A percentile compares a stretch with the other conserved stretches of the same genome.
These are phyloP conservation scores for Ceratocystis destructans DNA, from an alignment of 2,329 filamentous ascomycete species.

Conservation along the genomic window DNA sequence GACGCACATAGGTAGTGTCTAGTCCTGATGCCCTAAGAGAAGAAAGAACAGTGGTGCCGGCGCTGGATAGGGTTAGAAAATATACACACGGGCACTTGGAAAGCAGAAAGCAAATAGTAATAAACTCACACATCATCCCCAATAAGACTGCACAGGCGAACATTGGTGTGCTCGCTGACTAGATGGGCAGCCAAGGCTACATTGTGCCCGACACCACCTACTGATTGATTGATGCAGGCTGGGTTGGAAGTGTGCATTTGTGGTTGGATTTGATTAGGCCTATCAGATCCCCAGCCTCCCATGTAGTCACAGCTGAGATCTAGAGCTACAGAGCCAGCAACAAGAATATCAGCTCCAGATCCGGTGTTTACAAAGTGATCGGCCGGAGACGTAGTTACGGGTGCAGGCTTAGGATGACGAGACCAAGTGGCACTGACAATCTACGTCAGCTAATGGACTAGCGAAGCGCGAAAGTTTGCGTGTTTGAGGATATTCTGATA, in stretches of 20 bases:
- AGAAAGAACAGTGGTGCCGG: slow-evolving; percentile 58
- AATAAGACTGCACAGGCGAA: slow-evolving; percentile 66
- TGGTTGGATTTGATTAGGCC: slow-evolving; percentile 28
- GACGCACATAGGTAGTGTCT: slow-evolving; percentile 47
- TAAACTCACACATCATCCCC: slow-evolving; percentile 56
- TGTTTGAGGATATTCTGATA: background rate
- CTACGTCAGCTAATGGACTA: background rate
- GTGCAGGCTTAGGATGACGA: slow-evolving; percentile 11
- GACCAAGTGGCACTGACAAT: background rate
- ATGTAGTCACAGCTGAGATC: slow-evolving; percentile 73
- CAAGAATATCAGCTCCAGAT: slow-evolving; percentile 50
- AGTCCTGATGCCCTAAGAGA: slow-evolving; percentile 52
- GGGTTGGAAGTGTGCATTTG: slow-evolving; percentile 73
- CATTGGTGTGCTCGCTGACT: slow-evolving; percentile 43
- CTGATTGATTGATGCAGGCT: slow-evolving; percentile 61
- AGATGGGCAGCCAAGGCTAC: slow-evolving; percentile 73
- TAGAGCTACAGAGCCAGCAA: slow-evolving; percentile 79
- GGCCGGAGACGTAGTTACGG: slow-evolving; percentile 19
- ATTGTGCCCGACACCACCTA: slow-evolving; percentile 87
- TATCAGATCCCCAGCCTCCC: slow-evolving; percentile 20
- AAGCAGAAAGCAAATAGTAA: slow-evolving; percentile 11
- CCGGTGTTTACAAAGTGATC: slow-evolving; percentile 21
- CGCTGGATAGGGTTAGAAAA: slow-evolving; percentile 31
- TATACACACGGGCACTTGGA: background rate
- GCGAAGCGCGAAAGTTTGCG: background rate